phyloP scores from a whole-genome alignment of 1,139 yeast genomes.

The Kodamaea anthophila region DNA sequence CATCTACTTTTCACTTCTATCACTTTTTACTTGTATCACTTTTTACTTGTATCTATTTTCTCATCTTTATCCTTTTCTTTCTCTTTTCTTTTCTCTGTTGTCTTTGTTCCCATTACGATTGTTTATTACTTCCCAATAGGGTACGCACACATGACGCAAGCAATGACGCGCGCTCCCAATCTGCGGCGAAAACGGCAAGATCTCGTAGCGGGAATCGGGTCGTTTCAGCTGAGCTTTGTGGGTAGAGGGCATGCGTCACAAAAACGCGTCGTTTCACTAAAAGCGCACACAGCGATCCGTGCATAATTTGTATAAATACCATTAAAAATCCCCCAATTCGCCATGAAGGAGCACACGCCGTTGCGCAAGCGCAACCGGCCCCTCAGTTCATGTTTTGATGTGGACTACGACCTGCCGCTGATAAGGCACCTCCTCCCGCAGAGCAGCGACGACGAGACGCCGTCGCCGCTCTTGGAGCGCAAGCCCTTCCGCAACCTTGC shows the following conservation, averaged over 20 bases:
- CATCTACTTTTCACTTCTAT: no score
- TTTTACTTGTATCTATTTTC: neutral
- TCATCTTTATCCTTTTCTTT: neutral
- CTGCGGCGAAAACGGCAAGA: no score
- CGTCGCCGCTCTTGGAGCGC: constrained; percentile 17
- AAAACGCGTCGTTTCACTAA: no score
- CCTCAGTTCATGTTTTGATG: constrained; percentile 2
- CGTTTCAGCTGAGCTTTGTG: no score
- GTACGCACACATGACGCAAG: no score
- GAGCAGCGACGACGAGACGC: constrained; percentile 4
- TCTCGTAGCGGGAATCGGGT: no score
- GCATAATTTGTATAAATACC: constrained; percentile 1
- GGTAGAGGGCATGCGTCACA: no score
- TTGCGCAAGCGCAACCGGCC: constrained; percentile 5
- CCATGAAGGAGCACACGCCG: constrained; percentile 4
- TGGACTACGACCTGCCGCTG: constrained; percentile 11
- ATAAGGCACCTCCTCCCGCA: constrained; percentile 6
- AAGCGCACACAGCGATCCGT: no score
- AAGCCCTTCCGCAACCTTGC: constrained; percentile 24
- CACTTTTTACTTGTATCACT: neutral
- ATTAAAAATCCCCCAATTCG: neutral
- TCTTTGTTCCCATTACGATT: no score
- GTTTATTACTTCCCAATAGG: no score
- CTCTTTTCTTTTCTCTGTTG: neutral
- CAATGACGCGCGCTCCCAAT: no score